phyloP scores from a whole-genome alignment of 1,284 basidiomycete species.

The Ceratobasidium sp. region DNA sequence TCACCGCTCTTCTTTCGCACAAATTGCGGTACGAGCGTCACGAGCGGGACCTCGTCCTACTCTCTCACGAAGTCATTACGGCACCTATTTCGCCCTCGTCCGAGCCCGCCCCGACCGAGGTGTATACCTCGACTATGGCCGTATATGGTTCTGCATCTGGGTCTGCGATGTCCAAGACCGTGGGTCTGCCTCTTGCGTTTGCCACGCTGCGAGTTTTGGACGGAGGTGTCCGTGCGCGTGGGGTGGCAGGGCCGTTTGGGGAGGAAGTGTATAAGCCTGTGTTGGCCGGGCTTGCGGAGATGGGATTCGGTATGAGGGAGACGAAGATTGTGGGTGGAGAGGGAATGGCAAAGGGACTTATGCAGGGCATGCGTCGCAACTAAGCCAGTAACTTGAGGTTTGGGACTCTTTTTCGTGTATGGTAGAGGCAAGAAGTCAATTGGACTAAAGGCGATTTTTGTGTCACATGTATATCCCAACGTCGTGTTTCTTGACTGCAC shows the following conservation, averaged over 20 bases:
- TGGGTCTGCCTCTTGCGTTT: constrained; percentile 87
- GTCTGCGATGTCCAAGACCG: constrained; percentile 90
- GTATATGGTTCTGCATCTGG: constrained; percentile 74
- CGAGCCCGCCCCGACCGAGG: constrained; percentile 60
- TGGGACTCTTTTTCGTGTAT: neutral
- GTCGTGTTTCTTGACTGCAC: too few relatives aligned
- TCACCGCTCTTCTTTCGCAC: constrained; percentile 80
- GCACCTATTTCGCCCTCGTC: constrained; percentile 48
- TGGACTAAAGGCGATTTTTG: too few relatives aligned
- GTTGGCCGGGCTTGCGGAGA: constrained; percentile 70
- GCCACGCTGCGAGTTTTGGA: constrained; percentile 81
- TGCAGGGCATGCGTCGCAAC: neutral
- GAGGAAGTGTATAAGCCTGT: constrained; percentile 72
- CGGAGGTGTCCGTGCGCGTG: constrained; percentile 70
- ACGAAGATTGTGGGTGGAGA: constrained; percentile 51
- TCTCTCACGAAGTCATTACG: constrained; percentile 85
- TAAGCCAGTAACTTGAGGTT: neutral
- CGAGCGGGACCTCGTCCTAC: constrained; percentile 90
- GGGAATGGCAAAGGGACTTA: constrained; percentile 26
- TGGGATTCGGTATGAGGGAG: constrained; percentile 79
- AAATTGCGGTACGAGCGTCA: constrained; percentile 78
- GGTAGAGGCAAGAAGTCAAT: neutral
- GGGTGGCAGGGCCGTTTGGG: constrained; percentile 77
- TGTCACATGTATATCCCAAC: too few relatives aligned
- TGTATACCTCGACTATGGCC: constrained; percentile 82